Conservation (phyloP, 2,329 filamentous ascomycete genomes). For the Annulohypoxylon truncatum region DNA sequence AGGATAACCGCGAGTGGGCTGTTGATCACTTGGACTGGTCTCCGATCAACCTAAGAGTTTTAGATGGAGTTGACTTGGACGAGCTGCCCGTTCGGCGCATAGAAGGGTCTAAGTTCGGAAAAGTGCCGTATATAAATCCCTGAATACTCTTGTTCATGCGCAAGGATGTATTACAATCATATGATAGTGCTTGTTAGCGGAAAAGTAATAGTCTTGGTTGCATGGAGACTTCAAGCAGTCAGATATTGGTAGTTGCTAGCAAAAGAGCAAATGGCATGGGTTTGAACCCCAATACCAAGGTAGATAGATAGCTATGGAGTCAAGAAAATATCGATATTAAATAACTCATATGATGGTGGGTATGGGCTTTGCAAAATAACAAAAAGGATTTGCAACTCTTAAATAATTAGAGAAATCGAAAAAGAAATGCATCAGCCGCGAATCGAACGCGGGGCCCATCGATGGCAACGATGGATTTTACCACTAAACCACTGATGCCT, state of each 20-base stretch:
- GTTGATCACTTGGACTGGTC: slow-evolving; percentile 30
- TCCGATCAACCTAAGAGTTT: slow-evolving; percentile 55
- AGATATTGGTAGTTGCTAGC: too few relatives aligned
- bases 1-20: slow-evolving; percentile 33
- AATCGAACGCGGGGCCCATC: slow-evolving; percentile 62
- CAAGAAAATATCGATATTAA: too few relatives aligned
- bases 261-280: too few relatives aligned
- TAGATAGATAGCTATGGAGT: too few relatives aligned
- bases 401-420: not conserved
- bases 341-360: too few relatives aligned
- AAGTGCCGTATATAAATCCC: slow-evolving; percentile 55
- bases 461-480: slow-evolving; percentile 67
- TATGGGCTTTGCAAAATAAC: too few relatives aligned
- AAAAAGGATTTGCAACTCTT: too few relatives aligned
- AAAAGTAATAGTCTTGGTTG: not conserved
- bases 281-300: too few relatives aligned
- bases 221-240: too few relatives aligned
- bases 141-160: slow-evolving; percentile 36
- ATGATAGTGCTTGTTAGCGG: not conserved
- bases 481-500: slow-evolving; percentile 63
- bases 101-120: slow-evolving; percentile 45
- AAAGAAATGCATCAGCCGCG: slow-evolving; percentile 53
- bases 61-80: slow-evolving; percentile 54
- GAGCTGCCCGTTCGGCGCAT: slow-evolving; percentile 41
- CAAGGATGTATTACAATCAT: not conserved